phyloP scores from a whole-genome alignment of 768 basidiomycete genomes.

The Panaeolus cyanescens region DNA sequence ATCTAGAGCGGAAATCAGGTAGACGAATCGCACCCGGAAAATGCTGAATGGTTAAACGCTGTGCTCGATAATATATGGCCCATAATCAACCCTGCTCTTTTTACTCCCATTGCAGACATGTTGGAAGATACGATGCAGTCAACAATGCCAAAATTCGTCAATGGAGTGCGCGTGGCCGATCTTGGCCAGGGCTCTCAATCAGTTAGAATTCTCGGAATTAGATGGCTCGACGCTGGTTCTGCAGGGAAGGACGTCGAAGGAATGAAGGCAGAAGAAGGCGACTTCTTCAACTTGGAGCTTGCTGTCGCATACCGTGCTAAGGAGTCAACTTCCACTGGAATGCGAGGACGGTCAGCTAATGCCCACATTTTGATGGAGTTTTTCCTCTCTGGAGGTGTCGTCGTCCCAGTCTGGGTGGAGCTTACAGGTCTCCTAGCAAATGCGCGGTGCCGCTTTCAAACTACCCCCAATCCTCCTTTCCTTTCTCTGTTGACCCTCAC shows the following conservation, averaged over 20 bases:
- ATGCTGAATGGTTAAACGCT: slow-evolving; percentile 64
- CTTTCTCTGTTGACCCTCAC: slow-evolving; percentile 51
- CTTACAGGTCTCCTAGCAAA: slow-evolving; percentile 66
- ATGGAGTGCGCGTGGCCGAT: slow-evolving; percentile 71
- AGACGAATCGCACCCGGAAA: slow-evolving; percentile 30
- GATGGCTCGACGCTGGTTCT: slow-evolving; percentile 41
- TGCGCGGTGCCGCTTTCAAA: slow-evolving; percentile 66
- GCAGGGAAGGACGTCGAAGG: slow-evolving; percentile 28
- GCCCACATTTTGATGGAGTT: slow-evolving; percentile 72
- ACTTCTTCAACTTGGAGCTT: slow-evolving; percentile 70
- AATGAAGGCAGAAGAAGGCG: slow-evolving; percentile 40
- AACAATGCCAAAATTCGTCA: slow-evolving; percentile 48
- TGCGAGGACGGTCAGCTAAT: slow-evolving; percentile 51
- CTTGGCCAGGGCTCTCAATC: slow-evolving; percentile 71
- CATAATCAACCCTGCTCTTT: slow-evolving; percentile 69
- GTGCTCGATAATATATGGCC: slow-evolving; percentile 69
- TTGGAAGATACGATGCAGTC: slow-evolving; percentile 61
- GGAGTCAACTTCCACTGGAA: slow-evolving; percentile 38
- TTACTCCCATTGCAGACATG: slow-evolving; percentile 60
- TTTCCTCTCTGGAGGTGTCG: slow-evolving; percentile 46
- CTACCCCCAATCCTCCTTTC: slow-evolving; percentile 74
- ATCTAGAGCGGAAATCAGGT: slow-evolving; percentile 5
- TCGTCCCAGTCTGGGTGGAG: slow-evolving; percentile 73
- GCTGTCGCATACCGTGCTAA: slow-evolving; percentile 66
- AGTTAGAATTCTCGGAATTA: slow-evolving; percentile 67